Percentiles rank a stretch among this genome's conserved stretches.
Evolutionary conservation across 2,329 filamentous ascomycete species (phyloP).

Genomic region (Elsinoe australis): DNA sequence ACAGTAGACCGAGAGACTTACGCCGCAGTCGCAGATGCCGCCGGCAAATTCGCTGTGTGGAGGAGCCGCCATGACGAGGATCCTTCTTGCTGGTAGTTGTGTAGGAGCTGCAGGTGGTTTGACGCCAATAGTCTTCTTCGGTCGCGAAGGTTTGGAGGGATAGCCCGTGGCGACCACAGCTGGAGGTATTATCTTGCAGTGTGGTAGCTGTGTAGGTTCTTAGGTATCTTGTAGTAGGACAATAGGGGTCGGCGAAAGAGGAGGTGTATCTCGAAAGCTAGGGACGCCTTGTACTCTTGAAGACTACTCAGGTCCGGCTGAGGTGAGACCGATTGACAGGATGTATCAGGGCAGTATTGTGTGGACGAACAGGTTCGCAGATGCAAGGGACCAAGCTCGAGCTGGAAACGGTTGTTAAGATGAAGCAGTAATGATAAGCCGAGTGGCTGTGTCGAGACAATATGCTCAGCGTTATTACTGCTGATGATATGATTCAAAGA

Average conservation of each 20-base stretch:
- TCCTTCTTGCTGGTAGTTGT: not conserved
- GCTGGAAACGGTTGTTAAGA: not conserved
- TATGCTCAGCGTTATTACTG: not conserved
- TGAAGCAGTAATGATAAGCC: not conserved
- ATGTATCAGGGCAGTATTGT: not conserved
- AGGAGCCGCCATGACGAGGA: conserved; percentile 5
- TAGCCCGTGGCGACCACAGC: no score
- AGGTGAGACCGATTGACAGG: not conserved
- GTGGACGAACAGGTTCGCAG: conserved; percentile 11
- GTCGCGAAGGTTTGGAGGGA: not conserved
- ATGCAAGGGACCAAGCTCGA: not conserved
- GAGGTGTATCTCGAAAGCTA: not conserved
- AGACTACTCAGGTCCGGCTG: no score
- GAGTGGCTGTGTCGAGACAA: not conserved
- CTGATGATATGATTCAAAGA: not conserved
- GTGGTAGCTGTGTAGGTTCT: no score
- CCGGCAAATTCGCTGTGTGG: not conserved
- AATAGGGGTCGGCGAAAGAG: no score
- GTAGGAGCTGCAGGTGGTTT: not conserved
- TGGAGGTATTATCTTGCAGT: no score
- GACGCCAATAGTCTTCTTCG: not conserved
- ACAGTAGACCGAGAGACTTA: conserved; percentile 7
- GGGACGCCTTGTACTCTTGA: not conserved
- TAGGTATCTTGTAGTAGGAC: no score
- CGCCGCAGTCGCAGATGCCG: conserved; percentile 15